These are phyloP conservation scores for Suhomyces bolitotheri DNA, from an alignment of 1,139 yeast species.

Conservation along the genomic window DNA sequence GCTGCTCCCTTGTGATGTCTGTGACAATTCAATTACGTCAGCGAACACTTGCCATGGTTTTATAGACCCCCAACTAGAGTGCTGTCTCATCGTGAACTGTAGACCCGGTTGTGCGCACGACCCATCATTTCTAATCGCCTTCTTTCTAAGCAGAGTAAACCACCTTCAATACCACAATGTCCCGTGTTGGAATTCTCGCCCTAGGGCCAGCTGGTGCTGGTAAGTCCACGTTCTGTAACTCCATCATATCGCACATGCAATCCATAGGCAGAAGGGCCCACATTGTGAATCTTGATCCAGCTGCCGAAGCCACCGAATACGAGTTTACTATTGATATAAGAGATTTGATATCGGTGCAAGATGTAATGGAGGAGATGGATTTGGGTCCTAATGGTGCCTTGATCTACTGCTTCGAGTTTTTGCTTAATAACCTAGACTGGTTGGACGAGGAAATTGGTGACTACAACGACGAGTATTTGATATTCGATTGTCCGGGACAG, in stretches of 20 bases:
- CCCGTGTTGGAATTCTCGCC: conserved; percentile 92
- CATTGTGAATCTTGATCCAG: conserved; percentile 93
- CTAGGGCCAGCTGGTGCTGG: conserved; percentile 99
- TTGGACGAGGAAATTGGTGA: conserved; percentile 94
- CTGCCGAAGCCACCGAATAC: conserved; percentile 90
- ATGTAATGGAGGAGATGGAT: conserved; percentile 95
- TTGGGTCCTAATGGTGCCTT: conserved; percentile 96
- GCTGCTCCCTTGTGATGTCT: no score
- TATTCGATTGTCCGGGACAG: conserved; percentile 98
- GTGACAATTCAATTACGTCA: no score
- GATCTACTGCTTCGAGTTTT: conserved; percentile 87
- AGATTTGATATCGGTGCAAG: conserved; percentile 86
- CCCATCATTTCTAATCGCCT: conserved; percentile 5
- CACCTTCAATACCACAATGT: conserved; percentile 48
- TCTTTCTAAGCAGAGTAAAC: no score
- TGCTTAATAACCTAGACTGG: conserved; percentile 91
- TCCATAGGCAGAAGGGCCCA: conserved; percentile 90
- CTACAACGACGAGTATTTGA: conserved; percentile 86
- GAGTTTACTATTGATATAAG: conserved; percentile 93
- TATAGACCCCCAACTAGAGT: no score
- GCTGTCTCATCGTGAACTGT: no score
- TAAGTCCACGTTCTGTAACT: conserved; percentile 85
- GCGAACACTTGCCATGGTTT: no score
- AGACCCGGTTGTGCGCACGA: no score
- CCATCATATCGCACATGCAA: conserved; percentile 86